Evolutionary conservation across 768 basidiomycete genomes (phyloP).

Genomic region (Boletus reticuloceps): DNA sequence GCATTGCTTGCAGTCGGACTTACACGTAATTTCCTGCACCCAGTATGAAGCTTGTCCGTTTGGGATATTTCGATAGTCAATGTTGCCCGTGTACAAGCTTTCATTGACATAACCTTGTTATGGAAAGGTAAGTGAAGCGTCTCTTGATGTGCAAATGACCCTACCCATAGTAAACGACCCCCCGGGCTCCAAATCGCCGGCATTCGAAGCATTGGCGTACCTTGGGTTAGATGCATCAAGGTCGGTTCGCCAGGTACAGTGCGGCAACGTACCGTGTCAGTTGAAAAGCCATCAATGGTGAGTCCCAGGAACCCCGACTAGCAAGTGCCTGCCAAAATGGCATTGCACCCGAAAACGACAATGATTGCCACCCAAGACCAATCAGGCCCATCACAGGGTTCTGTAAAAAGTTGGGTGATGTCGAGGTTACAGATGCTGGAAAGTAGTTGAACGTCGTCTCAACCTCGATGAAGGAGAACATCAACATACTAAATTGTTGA

Average conservation of each 20-base stretch:
- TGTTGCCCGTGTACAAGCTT: slow-evolving; percentile 44
- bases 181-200: slow-evolving; percentile 54
- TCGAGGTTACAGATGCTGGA: slow-evolving; percentile 29
- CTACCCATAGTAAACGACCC: slow-evolving; percentile 72
- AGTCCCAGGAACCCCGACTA: slow-evolving; percentile 38
- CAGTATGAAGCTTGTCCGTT: slow-evolving; percentile 41
- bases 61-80: slow-evolving; percentile 49
- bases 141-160: not conserved
- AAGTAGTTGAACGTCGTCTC: slow-evolving; percentile 32
- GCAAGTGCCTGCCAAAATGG: slow-evolving; percentile 70
- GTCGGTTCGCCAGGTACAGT: not conserved
- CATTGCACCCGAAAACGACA: slow-evolving; percentile 53
- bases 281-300: slow-evolving; percentile 63
- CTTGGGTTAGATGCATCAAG: slow-evolving; percentile 22
- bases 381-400: slow-evolving; percentile 64
- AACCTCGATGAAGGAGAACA: not conserved
- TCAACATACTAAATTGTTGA: slow-evolving; percentile 55
- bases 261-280: slow-evolving; percentile 44
- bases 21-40: slow-evolving; percentile 37
- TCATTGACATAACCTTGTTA: slow-evolving; percentile 55
- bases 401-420: slow-evolving; percentile 40
- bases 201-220: slow-evolving; percentile 40
- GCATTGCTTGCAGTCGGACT: not conserved
- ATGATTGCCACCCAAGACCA: slow-evolving; percentile 64
- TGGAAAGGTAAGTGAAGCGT: not conserved